Base-by-base conservation (phyloP, 2,329 filamentous ascomycete genomes). In the Chaetomiaceae sp. region DNA sequence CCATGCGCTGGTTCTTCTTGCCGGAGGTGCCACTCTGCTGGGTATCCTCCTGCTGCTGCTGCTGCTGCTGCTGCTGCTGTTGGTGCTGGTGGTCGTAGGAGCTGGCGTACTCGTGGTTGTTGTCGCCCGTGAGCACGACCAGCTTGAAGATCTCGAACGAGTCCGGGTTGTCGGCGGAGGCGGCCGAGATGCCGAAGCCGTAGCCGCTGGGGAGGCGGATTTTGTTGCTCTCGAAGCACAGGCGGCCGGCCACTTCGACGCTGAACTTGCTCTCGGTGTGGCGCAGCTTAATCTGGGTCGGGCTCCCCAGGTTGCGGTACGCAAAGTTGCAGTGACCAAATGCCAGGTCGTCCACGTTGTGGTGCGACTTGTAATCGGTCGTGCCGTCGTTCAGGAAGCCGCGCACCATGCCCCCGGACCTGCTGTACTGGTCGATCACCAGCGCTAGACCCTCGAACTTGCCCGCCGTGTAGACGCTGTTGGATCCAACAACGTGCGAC, bases 91-190 rank as follows among this genome's bases (percentile, higher is more conserved):
- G 59, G 54, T 35, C 55, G 55, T 45, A 60, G 50, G 51, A 45
- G 11, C n/a, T 34, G 22, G 50, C 22, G 20, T 42, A 36, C 34
- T 58, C 50, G 19, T 58, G 42, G 45, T 53, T 50, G 35, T 64
- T 63, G 20, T 80, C 76, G 10, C 32, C 40, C 2, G 77, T 82
- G 60, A 83, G 79, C 42, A 93, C 79, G 29, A 86, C 75, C 62
- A 97, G 78, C 64, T 91, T 94, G 73, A 90, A 93, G 55, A 95
- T 67, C 67, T 98, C 93, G 60, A 96, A 95, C 5, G 88, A 95
- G 68, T 98, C 93, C 1, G 93, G 89, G 58, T 82, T 90, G 56
- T 97, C 91, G 24, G 88, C 86, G 3, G 88, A 91, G 14, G 88
- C 86, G 34, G 91, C 93, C 11, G 86, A 88, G 56, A 98, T 71